Conservation (phyloP, 345 rosid genomes). For the Balakata baccata region DNA sequence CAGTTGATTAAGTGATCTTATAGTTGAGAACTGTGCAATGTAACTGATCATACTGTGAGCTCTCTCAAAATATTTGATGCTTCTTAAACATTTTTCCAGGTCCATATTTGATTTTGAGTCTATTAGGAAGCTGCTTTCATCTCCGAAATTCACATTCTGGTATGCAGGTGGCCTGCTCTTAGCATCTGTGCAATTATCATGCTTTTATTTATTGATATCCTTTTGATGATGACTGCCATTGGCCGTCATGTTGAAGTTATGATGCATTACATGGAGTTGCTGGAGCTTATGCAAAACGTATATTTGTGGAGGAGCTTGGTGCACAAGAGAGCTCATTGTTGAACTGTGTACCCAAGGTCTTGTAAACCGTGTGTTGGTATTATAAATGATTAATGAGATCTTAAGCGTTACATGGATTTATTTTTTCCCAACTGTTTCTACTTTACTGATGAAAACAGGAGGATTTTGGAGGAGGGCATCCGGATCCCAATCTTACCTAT, state of each 20-base stretch:
- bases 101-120: conserved; percentile 90
- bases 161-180: conserved; percentile 35
- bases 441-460: conserved; percentile 50
- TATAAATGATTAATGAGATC: conserved; percentile 1
- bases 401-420: background rate
- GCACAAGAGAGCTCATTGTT: conserved; percentile 75
- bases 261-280: conserved; percentile 98
- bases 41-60: background rate
- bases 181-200: background rate
- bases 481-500: conserved; percentile 97
- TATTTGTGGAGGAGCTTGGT: conserved; percentile 97
- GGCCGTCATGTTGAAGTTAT: conserved; percentile 47
- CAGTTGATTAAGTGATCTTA: conserved; percentile 9
- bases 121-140: conserved; percentile 69
- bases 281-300: conserved; percentile 88
- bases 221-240: conserved; percentile 13
- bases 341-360: conserved; percentile 93
- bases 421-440: conserved; percentile 9
- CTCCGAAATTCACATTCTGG: conserved; percentile 92
- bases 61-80: background rate
- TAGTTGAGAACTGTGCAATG: background rate
- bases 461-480: conserved; percentile 99
- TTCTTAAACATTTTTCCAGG: conserved; percentile 39
- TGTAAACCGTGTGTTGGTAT: conserved; percentile 11
- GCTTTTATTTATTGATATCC: conserved; percentile 8